Evolutionary conservation across 208 protist species (phyloP).

Genomic region (Spongospora subterranea): DNA sequence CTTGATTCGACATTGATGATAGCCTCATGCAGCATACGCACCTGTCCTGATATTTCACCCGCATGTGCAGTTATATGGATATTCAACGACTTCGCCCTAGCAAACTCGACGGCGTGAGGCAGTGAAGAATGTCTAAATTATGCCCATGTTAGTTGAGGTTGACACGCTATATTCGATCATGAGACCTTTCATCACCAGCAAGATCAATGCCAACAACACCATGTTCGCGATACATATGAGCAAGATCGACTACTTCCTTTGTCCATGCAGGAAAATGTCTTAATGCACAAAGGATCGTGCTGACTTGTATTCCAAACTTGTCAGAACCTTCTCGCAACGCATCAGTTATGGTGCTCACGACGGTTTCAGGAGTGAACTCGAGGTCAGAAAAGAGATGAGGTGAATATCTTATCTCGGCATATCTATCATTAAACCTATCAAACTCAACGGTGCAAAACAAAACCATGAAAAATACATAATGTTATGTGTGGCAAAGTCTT

Average conservation of each 20-base stretch:
- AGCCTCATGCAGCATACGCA: not conserved
- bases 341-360: not conserved
- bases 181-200: not conserved
- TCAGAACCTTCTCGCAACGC: not conserved
- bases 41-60: not conserved
- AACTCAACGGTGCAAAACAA: not conserved
- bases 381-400: not conserved
- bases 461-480: not conserved
- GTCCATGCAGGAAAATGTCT: not conserved
- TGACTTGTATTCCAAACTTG: not conserved
- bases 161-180: not conserved
- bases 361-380: not conserved
- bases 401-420: not conserved
- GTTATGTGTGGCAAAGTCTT: not conserved
- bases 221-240: not conserved
- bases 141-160: not conserved
- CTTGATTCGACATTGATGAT: not conserved
- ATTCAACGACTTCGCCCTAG: not conserved
- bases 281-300: not conserved
- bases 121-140: not conserved
- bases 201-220: not conserved
- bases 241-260: not conserved
- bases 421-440: not conserved
- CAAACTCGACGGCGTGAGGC: not conserved
- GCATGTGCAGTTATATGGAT: not conserved